phyloP scores from a whole-genome alignment of 768 basidiomycete genomes.

The Trametes cubensis region DNA sequence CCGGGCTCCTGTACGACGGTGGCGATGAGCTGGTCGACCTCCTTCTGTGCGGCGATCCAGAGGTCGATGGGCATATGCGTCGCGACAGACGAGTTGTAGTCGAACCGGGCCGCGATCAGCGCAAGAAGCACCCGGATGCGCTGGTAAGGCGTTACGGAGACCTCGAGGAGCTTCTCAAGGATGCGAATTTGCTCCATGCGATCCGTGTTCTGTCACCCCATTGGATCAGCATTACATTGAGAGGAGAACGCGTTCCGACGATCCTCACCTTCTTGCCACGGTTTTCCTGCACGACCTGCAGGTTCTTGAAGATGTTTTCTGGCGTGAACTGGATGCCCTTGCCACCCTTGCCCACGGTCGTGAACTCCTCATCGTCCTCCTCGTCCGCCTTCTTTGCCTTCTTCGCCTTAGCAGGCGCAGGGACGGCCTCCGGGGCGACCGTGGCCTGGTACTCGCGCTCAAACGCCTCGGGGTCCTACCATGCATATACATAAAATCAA shows the following conservation, averaged over 20 bases:
- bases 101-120: constrained; percentile 92
- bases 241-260: not conserved
- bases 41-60: constrained; percentile 84
- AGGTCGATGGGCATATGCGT: constrained; percentile 91
- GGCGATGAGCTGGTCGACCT: constrained; percentile 86
- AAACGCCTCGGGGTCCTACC: constrained; percentile 86
- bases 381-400: constrained; percentile 44
- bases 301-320: constrained; percentile 88
- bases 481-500: not conserved
- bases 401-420: constrained; percentile 39
- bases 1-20: constrained; percentile 70
- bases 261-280: constrained; percentile 88
- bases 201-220: constrained; percentile 84
- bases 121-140: constrained; percentile 93
- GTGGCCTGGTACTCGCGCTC: constrained; percentile 70
- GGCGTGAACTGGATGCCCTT: constrained; percentile 80
- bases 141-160: constrained; percentile 87
- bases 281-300: constrained; percentile 90
- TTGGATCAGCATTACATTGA: not conserved
- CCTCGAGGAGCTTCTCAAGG: constrained; percentile 82
- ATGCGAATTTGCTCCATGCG: constrained; percentile 92
- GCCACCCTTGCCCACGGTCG: constrained; percentile 89
- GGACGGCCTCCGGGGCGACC: constrained; percentile 48
- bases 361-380: constrained; percentile 68
- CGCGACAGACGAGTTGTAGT: constrained; percentile 88